These are phyloP conservation scores for Chaetomium sp. DNA, from an alignment of 2,329 filamentous ascomycete species.

Conservation along the genomic window DNA sequence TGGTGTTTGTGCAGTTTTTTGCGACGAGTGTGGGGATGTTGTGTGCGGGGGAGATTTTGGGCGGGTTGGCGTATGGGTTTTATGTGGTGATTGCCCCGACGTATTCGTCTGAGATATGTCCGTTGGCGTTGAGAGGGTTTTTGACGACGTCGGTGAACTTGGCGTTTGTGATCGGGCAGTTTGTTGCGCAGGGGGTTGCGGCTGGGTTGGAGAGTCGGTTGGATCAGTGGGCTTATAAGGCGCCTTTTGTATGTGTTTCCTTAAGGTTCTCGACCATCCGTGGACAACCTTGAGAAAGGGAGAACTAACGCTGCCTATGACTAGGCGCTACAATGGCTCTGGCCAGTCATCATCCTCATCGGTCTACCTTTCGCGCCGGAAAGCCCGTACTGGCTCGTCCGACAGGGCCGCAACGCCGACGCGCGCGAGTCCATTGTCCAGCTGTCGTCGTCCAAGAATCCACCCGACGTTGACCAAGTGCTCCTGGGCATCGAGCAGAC, in stretches of 20 bases:
- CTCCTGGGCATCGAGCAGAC: slow-evolving; percentile 3
- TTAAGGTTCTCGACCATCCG: not conserved
- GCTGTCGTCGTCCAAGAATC: slow-evolving; percentile 4
- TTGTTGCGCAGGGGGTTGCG: slow-evolving; percentile 45
- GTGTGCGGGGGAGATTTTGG: slow-evolving; percentile 55
- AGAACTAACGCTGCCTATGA: not conserved
- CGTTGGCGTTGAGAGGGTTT: slow-evolving; percentile 49
- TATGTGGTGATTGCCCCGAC: slow-evolving; percentile 50
- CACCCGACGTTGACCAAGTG: not conserved
- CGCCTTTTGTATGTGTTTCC: slow-evolving; percentile 31
- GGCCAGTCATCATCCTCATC: slow-evolving; percentile 39
- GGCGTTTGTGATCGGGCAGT: slow-evolving; percentile 56
- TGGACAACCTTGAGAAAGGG: not conserved
- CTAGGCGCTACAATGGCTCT: slow-evolving; percentile 43
- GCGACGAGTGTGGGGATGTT: slow-evolving; percentile 48
- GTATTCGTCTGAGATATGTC: slow-evolving; percentile 48
- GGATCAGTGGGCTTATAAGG: slow-evolving; percentile 43
- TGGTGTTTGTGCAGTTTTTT: slow-evolving; percentile 60
- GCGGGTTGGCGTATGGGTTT: slow-evolving; percentile 46
- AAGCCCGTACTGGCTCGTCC: slow-evolving; percentile 45
- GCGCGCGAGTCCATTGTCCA: slow-evolving; percentile 34
- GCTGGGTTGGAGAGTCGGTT: slow-evolving; percentile 35
- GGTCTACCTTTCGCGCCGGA: slow-evolving; percentile 43
- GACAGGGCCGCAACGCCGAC: slow-evolving; percentile 35
- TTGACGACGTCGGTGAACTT: slow-evolving; percentile 56